phyloP scores from a whole-genome alignment of 2,329 filamentous ascomycete species.

The Clonostachys solani region DNA sequence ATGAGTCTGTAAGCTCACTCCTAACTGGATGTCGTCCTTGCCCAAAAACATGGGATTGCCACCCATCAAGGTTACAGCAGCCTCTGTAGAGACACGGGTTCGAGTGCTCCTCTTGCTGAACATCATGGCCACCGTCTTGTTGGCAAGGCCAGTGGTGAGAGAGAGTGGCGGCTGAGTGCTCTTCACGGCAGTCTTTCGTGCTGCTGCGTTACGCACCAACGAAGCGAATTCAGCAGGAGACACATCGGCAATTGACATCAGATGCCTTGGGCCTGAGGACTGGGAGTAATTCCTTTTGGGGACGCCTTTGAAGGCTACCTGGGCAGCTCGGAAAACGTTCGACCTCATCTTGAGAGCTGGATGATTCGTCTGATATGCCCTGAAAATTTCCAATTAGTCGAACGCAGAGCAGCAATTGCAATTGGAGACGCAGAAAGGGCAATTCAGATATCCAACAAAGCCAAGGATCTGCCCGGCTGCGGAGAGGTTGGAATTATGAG shows the following conservation, averaged over 20 bases:
- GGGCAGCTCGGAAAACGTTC: not conserved
- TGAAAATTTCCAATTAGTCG: no score
- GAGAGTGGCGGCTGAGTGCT: conserved; percentile 48
- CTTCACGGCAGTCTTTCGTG: conserved; percentile 75
- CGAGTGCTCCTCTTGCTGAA: conserved; percentile 95
- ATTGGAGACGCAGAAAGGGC: no score
- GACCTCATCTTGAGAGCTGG: not conserved
- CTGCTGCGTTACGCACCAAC: conserved; percentile 77
- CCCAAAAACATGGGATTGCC: conserved; percentile 96
- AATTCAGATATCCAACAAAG: no score
- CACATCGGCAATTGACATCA: conserved; percentile 88
- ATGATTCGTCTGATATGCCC: no score
- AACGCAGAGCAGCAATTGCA: no score
- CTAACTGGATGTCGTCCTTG: conserved; percentile 93
- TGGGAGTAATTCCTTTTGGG: conserved; percentile 38
- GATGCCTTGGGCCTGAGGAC: conserved; percentile 62
- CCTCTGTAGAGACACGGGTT: conserved; percentile 90
- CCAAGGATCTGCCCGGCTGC: no score
- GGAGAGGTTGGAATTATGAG: no score
- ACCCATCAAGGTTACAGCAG: conserved; percentile 81
- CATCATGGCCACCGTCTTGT: conserved; percentile 87
- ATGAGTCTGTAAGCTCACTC: conserved; percentile 46
- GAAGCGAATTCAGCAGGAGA: conserved; percentile 73
- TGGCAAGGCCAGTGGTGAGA: conserved; percentile 59
- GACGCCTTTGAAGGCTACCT: conserved; percentile 19